phyloP scores from a whole-genome alignment of 2,329 filamentous ascomycete species.

The Fusarium humuli region DNA sequence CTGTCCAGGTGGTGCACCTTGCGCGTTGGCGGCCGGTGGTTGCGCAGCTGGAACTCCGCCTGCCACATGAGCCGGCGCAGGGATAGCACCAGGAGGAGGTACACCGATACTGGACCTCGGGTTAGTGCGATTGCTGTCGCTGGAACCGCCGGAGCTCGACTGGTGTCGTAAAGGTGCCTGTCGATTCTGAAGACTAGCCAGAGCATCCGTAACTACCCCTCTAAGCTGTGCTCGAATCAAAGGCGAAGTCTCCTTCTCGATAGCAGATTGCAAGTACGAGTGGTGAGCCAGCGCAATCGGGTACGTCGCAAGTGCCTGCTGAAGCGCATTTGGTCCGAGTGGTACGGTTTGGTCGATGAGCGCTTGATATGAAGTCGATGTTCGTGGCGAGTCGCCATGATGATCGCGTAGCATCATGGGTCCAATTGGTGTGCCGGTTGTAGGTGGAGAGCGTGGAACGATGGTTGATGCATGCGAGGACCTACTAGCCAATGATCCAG shows the following conservation, averaged over 20 bases:
- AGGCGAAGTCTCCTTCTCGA: constrained; percentile 64
- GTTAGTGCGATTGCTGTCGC: constrained; percentile 13
- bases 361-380: constrained; percentile 58
- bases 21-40: constrained; percentile 31
- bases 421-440: constrained; percentile 17
- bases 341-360: constrained; percentile 67
- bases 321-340: constrained; percentile 61
- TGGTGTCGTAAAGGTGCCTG: constrained; percentile 51
- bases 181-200: constrained; percentile 60
- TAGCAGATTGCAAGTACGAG: constrained; percentile 61
- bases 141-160: constrained; percentile 13
- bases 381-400: constrained; percentile 45
- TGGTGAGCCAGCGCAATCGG: constrained; percentile 63
- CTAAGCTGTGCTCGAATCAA: constrained; percentile 62
- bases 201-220: constrained; percentile 60
- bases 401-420: constrained; percentile 43
- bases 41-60: constrained; percentile 14
- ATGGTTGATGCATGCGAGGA: constrained; percentile 17
- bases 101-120: constrained; percentile 6
- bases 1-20: constrained; percentile 40
- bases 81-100: constrained; percentile 11
- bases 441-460: constrained; percentile 19
- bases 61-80: neutral
- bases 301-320: constrained; percentile 59
- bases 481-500: constrained; percentile 17